Evolutionary conservation across 352 stramenopile species (phyloP).

Genomic region (Phytopythium chamaehyphon): DNA sequence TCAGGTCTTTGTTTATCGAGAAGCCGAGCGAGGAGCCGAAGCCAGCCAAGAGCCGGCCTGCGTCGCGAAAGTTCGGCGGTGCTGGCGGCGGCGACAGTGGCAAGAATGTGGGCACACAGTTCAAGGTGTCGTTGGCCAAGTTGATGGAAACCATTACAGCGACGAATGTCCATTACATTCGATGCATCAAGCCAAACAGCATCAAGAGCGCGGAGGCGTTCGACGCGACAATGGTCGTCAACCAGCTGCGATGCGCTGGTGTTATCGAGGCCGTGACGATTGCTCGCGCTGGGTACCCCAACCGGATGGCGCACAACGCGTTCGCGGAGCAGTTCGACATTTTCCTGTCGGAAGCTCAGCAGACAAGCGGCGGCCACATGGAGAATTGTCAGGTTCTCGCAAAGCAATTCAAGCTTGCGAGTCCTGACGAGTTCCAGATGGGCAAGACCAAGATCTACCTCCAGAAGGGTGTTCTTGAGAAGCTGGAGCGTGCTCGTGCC

Average conservation of each 20-base stretch:
- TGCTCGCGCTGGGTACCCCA: constrained; percentile 74
- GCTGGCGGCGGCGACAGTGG: constrained; percentile 17
- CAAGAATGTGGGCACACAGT: constrained; percentile 80
- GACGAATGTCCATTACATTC: constrained; percentile 78
- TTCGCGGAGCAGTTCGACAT: constrained; percentile 65
- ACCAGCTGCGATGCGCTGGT: constrained; percentile 73
- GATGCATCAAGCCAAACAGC: constrained; percentile 85
- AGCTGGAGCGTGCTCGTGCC: constrained; percentile 55
- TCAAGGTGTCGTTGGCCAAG: constrained; percentile 58
- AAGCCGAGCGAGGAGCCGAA: constrained; percentile 28
- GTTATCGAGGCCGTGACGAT: constrained; percentile 82
- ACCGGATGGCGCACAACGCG: constrained; percentile 68
- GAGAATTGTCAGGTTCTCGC: constrained; percentile 46
- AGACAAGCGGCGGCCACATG: constrained; percentile 9
- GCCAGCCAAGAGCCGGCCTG: constrained; percentile 13
- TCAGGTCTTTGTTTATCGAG: constrained; percentile 54
- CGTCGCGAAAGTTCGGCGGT: constrained; percentile 17
- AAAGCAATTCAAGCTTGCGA: constrained; percentile 57
- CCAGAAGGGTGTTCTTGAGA: constrained; percentile 77
- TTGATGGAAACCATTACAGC: constrained; percentile 75
- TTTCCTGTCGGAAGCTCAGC: constrained; percentile 48
- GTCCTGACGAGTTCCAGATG: constrained; percentile 75
- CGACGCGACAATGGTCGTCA: constrained; percentile 71
- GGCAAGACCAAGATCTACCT: constrained; percentile 85
- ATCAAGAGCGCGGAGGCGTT: constrained; percentile 57